Conservation (phyloP, 306 rosid species). For the Ammopiptanthus mongolicus region DNA sequence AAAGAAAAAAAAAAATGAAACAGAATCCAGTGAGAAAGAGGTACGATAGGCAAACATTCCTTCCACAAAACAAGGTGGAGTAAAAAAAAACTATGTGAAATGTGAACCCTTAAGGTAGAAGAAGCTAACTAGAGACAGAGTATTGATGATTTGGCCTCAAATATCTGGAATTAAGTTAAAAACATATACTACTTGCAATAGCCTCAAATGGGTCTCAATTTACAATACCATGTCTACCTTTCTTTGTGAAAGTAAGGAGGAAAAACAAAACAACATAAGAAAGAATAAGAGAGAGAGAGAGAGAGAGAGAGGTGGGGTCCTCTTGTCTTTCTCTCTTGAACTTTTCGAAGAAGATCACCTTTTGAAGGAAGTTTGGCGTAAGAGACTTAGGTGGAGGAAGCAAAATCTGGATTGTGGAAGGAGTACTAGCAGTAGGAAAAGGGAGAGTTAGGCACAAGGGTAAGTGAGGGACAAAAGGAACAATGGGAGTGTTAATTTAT, state of each 20-base stretch:
- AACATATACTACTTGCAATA: neutral
- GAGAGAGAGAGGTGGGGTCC: slow-evolving; percentile 41
- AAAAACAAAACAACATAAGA: neutral
- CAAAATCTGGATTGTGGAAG: slow-evolving; percentile 27
- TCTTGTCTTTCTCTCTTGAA: slow-evolving; percentile 28
- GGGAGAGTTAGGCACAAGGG: neutral
- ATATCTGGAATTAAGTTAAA: neutral
- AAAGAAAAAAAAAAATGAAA: neutral
- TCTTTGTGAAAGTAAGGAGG: slow-evolving; percentile 35
- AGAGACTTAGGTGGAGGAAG: slow-evolving; percentile 36
- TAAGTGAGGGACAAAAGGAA: slow-evolving; percentile 61
- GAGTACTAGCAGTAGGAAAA: slow-evolving; percentile 17
- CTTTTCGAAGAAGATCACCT: slow-evolving; percentile 70
- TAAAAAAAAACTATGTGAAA: slow-evolving; percentile 9
- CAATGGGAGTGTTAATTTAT: slow-evolving; percentile 65
- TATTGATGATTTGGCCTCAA: slow-evolving; percentile 7
- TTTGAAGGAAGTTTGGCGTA: slow-evolving; percentile 26
- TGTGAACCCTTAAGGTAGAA: slow-evolving; percentile 16
- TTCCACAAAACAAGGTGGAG: slow-evolving; percentile 40
- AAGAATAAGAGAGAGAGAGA: too few species aligned
- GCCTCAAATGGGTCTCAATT: slow-evolving; percentile 17
- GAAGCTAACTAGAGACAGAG: slow-evolving; percentile 13
- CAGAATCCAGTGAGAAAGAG: slow-evolving; percentile 35
- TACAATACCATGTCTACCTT: slow-evolving; percentile 35
- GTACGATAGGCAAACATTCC: slow-evolving; percentile 34